A percentile compares a stretch with the other conserved stretches of the same genome.
These are phyloP conservation scores for Eutrema yunnanense DNA, from an alignment of 345 rosid genomes.

Conservation along the genomic window DNA sequence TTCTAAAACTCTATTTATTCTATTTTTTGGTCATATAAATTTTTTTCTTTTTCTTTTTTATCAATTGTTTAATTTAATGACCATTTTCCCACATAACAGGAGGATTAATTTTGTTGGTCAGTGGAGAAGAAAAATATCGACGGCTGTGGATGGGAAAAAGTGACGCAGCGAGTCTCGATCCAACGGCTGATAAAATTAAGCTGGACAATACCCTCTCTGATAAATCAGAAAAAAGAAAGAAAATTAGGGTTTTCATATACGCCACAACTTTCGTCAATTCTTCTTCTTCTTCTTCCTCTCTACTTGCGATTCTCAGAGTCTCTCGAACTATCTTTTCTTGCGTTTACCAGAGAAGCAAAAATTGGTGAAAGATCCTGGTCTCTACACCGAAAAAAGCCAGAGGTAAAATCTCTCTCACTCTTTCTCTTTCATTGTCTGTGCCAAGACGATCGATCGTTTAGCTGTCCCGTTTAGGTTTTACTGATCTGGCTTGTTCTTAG, in stretches of 20 bases:
- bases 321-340: background rate
- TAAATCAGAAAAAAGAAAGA: background rate
- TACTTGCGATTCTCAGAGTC: background rate
- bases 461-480: background rate
- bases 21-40: too few relatives aligned
- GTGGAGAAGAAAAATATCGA: too few relatives aligned
- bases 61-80: too few relatives aligned
- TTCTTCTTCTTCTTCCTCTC: background rate
- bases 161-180: background rate
- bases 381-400: slow-evolving; percentile 85
- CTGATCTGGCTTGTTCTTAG: background rate
- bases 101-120: too few relatives aligned
- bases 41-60: too few relatives aligned
- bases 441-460: background rate
- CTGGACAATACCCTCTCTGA: background rate
- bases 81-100: too few relatives aligned
- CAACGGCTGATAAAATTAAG: slow-evolving; percentile 14
- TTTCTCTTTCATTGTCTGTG: background rate
- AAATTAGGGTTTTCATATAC: slow-evolving; percentile 22
- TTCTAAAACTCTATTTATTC: too few relatives aligned
- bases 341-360: background rate
- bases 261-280: background rate
- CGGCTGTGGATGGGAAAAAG: too few relatives aligned
- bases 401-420: slow-evolving; percentile 33
- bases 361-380: slow-evolving; percentile 91